Percentiles rank a stretch among this genome's conserved stretches.
These are phyloP conservation scores for Curvularia eragrostidis DNA, from an alignment of 2,329 filamentous ascomycete species.

Conservation along the genomic window DNA sequence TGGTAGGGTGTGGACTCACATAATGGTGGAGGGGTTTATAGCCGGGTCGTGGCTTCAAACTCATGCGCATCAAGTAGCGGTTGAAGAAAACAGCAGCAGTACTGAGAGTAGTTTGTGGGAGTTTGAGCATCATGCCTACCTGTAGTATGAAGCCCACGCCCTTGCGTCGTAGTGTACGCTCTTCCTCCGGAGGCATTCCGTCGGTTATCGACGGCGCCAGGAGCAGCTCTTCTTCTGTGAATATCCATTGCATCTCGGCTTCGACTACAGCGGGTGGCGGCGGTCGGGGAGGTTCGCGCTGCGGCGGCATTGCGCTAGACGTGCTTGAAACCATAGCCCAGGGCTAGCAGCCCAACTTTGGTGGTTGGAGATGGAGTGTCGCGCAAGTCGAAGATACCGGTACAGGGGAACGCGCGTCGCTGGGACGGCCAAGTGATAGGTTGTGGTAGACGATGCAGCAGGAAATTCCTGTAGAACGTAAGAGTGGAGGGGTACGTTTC, in stretches of 20 bases:
- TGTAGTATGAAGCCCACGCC: constrained; percentile 97
- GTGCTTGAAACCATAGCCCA: constrained; percentile 41
- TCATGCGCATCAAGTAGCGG: constrained; percentile 90
- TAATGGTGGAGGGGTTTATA: constrained; percentile 84
- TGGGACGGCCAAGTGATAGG: neutral
- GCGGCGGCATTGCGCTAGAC: constrained; percentile 24
- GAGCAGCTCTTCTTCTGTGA: constrained; percentile 80
- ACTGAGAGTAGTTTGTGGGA: constrained; percentile 89
- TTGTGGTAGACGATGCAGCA: neutral
- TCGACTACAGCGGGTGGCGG: constrained; percentile 59
- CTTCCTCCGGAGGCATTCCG: constrained; percentile 77
- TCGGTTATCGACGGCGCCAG: constrained; percentile 85
- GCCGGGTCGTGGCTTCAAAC: constrained; percentile 74
- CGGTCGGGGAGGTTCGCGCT: constrained; percentile 44
- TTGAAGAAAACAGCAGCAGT: constrained; percentile 96
- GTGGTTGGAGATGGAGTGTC: constrained; percentile 1
- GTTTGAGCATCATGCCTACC: constrained; percentile 87
- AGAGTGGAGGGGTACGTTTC: neutral
- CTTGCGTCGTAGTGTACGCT: constrained; percentile 82
- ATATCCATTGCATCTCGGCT: constrained; percentile 81
- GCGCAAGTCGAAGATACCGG: constrained; percentile 2
- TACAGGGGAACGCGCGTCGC: constrained; percentile 2
- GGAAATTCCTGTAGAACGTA: neutral
- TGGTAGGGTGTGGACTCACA: constrained; percentile 38
- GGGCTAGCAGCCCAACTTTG: constrained; percentile 2